Percentiles rank a stretch among this genome's conserved stretches.
phyloP scores from a whole-genome alignment of 176 grass and related monocot genomes.

The Phoenix roebelenii region DNA sequence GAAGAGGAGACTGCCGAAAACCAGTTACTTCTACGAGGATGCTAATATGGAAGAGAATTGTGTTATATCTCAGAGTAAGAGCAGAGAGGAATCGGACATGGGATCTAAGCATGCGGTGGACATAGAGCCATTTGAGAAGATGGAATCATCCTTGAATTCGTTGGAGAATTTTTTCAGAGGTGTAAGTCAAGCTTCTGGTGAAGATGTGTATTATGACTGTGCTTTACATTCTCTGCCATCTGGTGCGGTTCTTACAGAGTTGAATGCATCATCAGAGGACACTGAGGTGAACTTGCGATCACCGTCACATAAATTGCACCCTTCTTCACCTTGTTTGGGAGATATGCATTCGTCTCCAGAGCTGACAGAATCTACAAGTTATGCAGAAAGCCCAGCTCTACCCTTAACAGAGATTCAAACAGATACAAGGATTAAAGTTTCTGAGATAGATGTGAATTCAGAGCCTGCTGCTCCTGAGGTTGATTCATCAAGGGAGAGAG shows the following conservation, averaged over 20 bases:
- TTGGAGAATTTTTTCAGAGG: conserved; percentile 75
- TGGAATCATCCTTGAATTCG: conserved; percentile 79
- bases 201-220: conserved; percentile 56
- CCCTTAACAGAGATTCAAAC: conserved; percentile 24
- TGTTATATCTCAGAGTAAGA: conserved; percentile 18
- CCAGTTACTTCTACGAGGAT: conserved; percentile 22
- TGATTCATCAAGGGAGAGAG: conserved; percentile 41
- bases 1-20: conserved; percentile 60
- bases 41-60: conserved; percentile 3
- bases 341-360: conserved; percentile 41
- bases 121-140: conserved; percentile 69
- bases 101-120: conserved; percentile 20
- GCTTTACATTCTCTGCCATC: conserved; percentile 33
- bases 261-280: conserved; percentile 53
- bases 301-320: conserved; percentile 19
- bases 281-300: conserved; percentile 34
- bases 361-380: conserved; percentile 54
- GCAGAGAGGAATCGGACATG: not conserved
- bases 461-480: conserved; percentile 57
- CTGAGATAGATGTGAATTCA: conserved; percentile 84
- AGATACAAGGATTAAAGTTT: conserved; percentile 39
- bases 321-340: conserved; percentile 39
- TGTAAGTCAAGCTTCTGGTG: conserved; percentile 42
- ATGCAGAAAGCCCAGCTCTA: conserved; percentile 42
- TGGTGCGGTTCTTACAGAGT: conserved; percentile 44